Conservation (phyloP, 2,329 filamentous ascomycete genomes). For the Trichoderma atroviride region DNA sequence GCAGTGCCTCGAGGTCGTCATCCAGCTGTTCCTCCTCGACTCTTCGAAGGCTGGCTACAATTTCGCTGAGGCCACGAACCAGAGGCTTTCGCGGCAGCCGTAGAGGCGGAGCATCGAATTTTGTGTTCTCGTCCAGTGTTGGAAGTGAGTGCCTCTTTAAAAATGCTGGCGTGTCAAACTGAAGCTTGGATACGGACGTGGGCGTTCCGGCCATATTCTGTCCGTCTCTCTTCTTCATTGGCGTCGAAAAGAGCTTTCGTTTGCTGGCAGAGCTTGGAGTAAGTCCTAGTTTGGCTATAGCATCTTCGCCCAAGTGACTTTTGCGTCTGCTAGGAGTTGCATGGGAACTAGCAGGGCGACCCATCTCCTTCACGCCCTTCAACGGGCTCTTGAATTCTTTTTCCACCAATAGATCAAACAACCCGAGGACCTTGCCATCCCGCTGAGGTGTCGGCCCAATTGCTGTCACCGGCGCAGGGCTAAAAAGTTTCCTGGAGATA, state of each 20-base stretch:
- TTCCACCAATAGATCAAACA: constrained; percentile 71
- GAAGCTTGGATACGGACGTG: constrained; percentile 55
- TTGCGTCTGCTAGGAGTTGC: constrained; percentile 53
- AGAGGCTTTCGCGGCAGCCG: constrained; percentile 62
- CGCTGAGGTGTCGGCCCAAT: constrained; percentile 80
- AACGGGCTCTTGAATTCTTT: constrained; percentile 55
- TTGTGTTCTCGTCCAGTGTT: constrained; percentile 58
- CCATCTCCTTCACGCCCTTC: constrained; percentile 37
- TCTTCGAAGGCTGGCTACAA: constrained; percentile 70
- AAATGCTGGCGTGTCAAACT: constrained; percentile 73
- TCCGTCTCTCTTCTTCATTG: constrained; percentile 54
- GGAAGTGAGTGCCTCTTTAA: constrained; percentile 55
- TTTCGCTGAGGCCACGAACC: constrained; percentile 71
- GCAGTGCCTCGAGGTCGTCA: constrained; percentile 73
- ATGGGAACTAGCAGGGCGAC: constrained; percentile 32
- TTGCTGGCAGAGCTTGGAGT: constrained; percentile 62
- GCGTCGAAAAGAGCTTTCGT: constrained; percentile 67
- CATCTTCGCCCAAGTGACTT: constrained; percentile 36
- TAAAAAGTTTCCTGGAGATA: constrained; percentile 61
- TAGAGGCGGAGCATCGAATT: constrained; percentile 53
- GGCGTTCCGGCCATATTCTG: constrained; percentile 49
- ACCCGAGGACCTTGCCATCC: constrained; percentile 73
- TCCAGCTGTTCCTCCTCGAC: constrained; percentile 71
- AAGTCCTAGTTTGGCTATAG: constrained; percentile 42
- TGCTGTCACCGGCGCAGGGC: constrained; percentile 59